Percentiles rank a stretch among this genome's conserved stretches.
phyloP scores from a whole-genome alignment of 371 early-diverging fungal genomes.

The Mortierella sp. region DNA sequence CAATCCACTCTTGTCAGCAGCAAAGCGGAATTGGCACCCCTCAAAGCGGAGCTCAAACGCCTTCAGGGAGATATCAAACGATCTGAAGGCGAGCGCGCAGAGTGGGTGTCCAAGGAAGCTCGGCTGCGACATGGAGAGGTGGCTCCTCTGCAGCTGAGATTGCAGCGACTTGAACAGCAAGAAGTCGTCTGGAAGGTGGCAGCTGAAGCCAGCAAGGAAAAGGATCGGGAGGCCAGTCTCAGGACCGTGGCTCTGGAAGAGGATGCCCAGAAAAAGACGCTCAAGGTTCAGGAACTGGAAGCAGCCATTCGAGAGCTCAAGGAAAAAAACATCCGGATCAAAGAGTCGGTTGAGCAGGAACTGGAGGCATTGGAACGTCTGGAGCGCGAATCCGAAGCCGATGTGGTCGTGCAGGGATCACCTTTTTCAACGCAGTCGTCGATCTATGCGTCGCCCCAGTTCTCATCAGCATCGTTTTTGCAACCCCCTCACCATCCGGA shows the following conservation, averaged over 20 bases:
- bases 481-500: conserved; percentile 6
- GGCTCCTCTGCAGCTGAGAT: conserved; percentile 42
- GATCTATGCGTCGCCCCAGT: background rate
- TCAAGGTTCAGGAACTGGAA: conserved; percentile 14
- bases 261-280: conserved; percentile 19
- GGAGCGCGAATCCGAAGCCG: conserved; percentile 27
- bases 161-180: conserved; percentile 51
- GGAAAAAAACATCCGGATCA: conserved; percentile 15
- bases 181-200: conserved; percentile 52
- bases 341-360: conserved; percentile 29
- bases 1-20: conserved; percentile 10
- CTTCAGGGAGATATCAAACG: conserved; percentile 37
- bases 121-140: conserved; percentile 38
- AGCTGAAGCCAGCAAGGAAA: conserved; percentile 42
- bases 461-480: background rate
- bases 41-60: conserved; percentile 29
- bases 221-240: conserved; percentile 27
- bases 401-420: conserved; percentile 5
- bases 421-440: background rate
- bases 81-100: conserved; percentile 26
- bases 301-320: conserved; percentile 22
- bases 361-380: conserved; percentile 40
- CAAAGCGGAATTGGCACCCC: conserved; percentile 23
- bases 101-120: conserved; percentile 21
- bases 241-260: conserved; percentile 29